A percentile compares a stretch with the other conserved stretches of the same genome.
Evolutionary conservation across 139 green algal species (phyloP).

Genomic region (Pycnococcus provasolii): DNA sequence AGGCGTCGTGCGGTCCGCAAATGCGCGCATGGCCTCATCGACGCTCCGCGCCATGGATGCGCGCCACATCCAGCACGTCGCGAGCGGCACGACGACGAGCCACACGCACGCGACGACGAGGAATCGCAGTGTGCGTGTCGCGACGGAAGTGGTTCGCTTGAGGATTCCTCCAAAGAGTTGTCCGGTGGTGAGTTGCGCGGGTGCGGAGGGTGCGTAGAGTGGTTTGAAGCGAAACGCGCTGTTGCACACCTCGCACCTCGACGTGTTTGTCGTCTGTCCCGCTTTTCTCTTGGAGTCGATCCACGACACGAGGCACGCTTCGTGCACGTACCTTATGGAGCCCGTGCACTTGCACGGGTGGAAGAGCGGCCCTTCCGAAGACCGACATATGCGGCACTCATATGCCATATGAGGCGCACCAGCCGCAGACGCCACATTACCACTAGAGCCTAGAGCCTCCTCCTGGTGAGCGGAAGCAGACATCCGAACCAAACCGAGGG

Average conservation of each 20-base stretch:
- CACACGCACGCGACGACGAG: slow-evolving; percentile 40
- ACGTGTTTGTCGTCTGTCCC: neutral
- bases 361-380: slow-evolving; percentile 34
- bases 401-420: neutral
- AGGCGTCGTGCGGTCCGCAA: neutral
- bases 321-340: slow-evolving; percentile 56
- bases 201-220: slow-evolving; percentile 44
- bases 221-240: slow-evolving; percentile 49
- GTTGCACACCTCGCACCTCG: slow-evolving; percentile 54
- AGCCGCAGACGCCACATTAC: too few species aligned
- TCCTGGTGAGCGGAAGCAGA: too few species aligned
- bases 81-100: slow-evolving; percentile 42
- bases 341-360: slow-evolving; percentile 51
- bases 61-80: slow-evolving; percentile 42
- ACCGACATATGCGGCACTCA: slow-evolving; percentile 50
- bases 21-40: neutral
- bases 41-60: slow-evolving; percentile 32
- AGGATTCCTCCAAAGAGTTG: slow-evolving; percentile 40
- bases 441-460: too few species aligned
- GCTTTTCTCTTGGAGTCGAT: slow-evolving; percentile 12
- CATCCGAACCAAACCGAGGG: too few species aligned
- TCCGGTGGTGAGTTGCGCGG: slow-evolving; percentile 29
- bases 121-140: slow-evolving; percentile 28
- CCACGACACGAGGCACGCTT: slow-evolving; percentile 51
- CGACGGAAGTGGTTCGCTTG: neutral